phyloP scores from a whole-genome alignment of 2,329 filamentous ascomycete species.

The Trichophyton mentagrophytes region DNA sequence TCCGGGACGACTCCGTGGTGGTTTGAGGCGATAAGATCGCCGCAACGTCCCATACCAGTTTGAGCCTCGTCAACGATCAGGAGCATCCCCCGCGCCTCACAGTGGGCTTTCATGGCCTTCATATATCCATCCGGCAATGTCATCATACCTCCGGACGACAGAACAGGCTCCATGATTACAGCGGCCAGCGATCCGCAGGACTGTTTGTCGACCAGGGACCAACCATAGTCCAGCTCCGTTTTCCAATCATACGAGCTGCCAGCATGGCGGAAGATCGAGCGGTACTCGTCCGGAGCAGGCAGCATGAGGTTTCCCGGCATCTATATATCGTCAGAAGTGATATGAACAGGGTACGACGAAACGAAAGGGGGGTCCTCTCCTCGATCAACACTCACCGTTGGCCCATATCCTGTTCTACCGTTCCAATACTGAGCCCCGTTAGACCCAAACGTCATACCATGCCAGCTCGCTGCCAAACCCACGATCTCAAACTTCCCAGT shows the following conservation, averaged over 20 bases:
- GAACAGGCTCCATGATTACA: slow-evolving; percentile 49
- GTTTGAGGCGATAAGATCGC: slow-evolving; percentile 48
- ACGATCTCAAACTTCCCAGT: slow-evolving; percentile 55
- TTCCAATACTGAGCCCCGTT: slow-evolving; percentile 42
- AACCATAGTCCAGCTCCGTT: slow-evolving; percentile 51
- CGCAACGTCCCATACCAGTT: slow-evolving; percentile 45
- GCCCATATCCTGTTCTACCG: slow-evolving; percentile 38
- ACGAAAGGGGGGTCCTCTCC: too few relatives aligned
- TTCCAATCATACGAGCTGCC: slow-evolving; percentile 55
- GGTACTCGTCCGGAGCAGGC: slow-evolving; percentile 49
- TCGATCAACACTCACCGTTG: slow-evolving; percentile 12
- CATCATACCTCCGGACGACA: slow-evolving; percentile 48
- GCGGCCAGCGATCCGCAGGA: slow-evolving; percentile 51
- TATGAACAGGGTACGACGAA: neutral
- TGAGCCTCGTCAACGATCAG: slow-evolving; percentile 50
- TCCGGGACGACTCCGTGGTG: slow-evolving; percentile 42
- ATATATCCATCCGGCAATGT: slow-evolving; percentile 49
- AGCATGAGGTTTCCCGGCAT: slow-evolving; percentile 47
- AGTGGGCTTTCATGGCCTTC: slow-evolving; percentile 41
- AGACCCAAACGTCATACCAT: slow-evolving; percentile 47
- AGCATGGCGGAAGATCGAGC: slow-evolving; percentile 46
- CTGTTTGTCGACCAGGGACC: slow-evolving; percentile 47
- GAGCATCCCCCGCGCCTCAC: slow-evolving; percentile 43
- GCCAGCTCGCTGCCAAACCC: slow-evolving; percentile 46
- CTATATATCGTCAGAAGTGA: neutral